phyloP scores from a whole-genome alignment of 2,329 filamentous ascomycete species.

The Alternaria brassicae region DNA sequence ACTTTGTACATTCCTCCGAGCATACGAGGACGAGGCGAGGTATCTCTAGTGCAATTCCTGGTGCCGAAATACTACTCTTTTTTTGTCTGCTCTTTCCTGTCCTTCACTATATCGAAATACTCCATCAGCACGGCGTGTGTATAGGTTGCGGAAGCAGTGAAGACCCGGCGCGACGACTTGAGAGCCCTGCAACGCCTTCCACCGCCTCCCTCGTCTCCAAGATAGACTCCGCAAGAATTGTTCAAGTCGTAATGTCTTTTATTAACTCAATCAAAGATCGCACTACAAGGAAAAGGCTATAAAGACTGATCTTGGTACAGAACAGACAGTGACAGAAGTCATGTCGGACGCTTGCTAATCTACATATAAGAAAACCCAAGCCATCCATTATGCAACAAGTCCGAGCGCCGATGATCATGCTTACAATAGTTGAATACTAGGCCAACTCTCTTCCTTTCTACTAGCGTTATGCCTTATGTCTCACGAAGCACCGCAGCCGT shows the following conservation, averaged over 20 bases:
- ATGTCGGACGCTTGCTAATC: neutral
- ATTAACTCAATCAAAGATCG: neutral
- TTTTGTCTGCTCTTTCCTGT: neutral
- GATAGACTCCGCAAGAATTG: too few species aligned
- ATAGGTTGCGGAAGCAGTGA: too few species aligned
- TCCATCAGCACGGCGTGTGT: too few species aligned
- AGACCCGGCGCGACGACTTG: too few species aligned
- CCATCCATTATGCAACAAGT: neutral
- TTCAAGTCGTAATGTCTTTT: neutral
- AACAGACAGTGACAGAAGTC: neutral
- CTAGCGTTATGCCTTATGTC: neutral
- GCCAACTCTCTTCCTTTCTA: neutral
- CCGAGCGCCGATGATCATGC: neutral
- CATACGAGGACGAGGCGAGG: neutral
- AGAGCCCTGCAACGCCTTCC: too few species aligned
- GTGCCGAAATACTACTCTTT: neutral
- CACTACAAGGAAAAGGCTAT: neutral
- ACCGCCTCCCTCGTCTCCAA: too few species aligned
- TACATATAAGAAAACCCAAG: neutral
- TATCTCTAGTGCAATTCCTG: too few species aligned
- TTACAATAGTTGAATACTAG: neutral
- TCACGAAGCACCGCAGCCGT: conserved; percentile 4
- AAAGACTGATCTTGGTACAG: neutral
- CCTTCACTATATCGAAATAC: neutral
- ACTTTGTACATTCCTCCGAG: too few species aligned